Evolutionary conservation across 305 asterid genomes (phyloP).

Genomic region (Monarda citriodora): DNA sequence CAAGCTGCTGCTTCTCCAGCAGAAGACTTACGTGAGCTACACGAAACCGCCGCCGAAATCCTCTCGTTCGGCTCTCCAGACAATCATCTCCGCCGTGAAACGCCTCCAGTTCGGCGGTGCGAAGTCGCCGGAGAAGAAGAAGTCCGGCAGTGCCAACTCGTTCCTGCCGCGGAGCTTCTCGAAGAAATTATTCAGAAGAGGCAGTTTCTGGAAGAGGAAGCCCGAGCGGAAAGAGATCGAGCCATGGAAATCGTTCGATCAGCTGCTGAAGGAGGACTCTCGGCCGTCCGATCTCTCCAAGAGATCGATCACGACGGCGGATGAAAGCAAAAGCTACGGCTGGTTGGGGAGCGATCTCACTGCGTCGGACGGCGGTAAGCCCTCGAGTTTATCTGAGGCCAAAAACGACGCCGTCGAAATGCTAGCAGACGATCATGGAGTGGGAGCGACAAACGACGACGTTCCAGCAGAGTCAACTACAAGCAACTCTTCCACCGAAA

Average conservation of each 20-base stretch:
- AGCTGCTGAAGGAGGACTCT: constrained; percentile 39
- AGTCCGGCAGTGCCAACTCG: constrained; percentile 20
- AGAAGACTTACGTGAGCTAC: constrained; percentile 15
- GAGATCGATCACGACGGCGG: constrained; percentile 31
- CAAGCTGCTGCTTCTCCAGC: constrained; percentile 25
- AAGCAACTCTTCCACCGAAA: constrained; percentile 32
- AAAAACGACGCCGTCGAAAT: constrained; percentile 19
- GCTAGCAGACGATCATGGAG: constrained; percentile 18
- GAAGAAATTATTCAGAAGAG: constrained; percentile 40
- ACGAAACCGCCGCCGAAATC: constrained; percentile 30
- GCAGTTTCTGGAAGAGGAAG: constrained; percentile 60
- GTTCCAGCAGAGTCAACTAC: constrained; percentile 38
- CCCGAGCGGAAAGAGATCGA: constrained; percentile 44
- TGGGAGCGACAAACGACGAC: constrained; percentile 39
- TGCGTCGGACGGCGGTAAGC: constrained; percentile 34
- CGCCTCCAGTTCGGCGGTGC: constrained; percentile 44
- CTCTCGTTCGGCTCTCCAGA: constrained; percentile 44
- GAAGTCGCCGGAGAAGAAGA: constrained; percentile 25
- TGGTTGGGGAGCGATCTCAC: constrained; percentile 60
- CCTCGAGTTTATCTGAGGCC: constrained; percentile 15
- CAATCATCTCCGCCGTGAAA: constrained; percentile 58
- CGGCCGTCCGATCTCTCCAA: constrained; percentile 27
- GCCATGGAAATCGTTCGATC: constrained; percentile 44
- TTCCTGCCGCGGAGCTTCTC: constrained; percentile 57
- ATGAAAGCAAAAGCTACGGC: constrained; percentile 31